Percentiles rank a stretch among this genome's conserved stretches.
phyloP scores from a whole-genome alignment of 768 basidiomycete genomes.

The Amanita muscaria region DNA sequence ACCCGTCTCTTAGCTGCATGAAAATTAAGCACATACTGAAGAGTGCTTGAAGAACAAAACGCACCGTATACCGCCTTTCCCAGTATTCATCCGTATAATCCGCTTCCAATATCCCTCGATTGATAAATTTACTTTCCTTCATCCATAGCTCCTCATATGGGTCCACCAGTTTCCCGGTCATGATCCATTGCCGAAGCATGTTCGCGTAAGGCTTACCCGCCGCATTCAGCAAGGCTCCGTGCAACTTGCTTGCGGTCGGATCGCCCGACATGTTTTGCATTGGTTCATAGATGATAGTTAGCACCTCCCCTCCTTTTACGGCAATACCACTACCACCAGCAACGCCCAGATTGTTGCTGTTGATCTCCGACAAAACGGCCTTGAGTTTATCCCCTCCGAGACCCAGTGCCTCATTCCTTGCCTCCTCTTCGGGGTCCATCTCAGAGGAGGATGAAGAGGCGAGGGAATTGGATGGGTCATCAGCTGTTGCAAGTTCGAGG shows the following conservation, averaged over 20 bases:
- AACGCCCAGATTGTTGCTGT: slow-evolving; percentile 44
- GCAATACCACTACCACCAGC: slow-evolving; percentile 48
- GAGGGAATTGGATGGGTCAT: slow-evolving; percentile 43
- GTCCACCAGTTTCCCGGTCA: slow-evolving; percentile 75
- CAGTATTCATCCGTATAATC: slow-evolving; percentile 99
- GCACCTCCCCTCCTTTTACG: slow-evolving; percentile 94
- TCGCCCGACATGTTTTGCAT: slow-evolving; percentile 90
- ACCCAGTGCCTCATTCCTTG: slow-evolving; percentile 80
- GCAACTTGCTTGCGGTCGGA: slow-evolving; percentile 80
- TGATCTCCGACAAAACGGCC: slow-evolving; percentile 70
- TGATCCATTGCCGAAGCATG: slow-evolving; percentile 85
- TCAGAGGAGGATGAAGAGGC: slow-evolving; percentile 37
- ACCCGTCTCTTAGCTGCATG: slow-evolving; percentile 59
- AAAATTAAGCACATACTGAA: slow-evolving; percentile 5
- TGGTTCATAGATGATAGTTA: slow-evolving; percentile 79
- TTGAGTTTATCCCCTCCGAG: slow-evolving; percentile 75
- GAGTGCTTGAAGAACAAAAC: slow-evolving; percentile 57
- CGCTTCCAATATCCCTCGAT: slow-evolving; percentile 81
- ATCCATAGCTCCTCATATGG: slow-evolving; percentile 93
- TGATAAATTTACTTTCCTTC: slow-evolving; percentile 90
- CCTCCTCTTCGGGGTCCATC: slow-evolving; percentile 67
- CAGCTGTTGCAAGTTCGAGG: slow-evolving; percentile 65
- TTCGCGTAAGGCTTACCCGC: slow-evolving; percentile 84
- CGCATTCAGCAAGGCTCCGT: slow-evolving; percentile 67
- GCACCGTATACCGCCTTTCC: slow-evolving; percentile 91